Evolutionary conservation across 1,284 basidiomycete genomes (phyloP).

Genomic region (Ustilago vetiveriae): DNA sequence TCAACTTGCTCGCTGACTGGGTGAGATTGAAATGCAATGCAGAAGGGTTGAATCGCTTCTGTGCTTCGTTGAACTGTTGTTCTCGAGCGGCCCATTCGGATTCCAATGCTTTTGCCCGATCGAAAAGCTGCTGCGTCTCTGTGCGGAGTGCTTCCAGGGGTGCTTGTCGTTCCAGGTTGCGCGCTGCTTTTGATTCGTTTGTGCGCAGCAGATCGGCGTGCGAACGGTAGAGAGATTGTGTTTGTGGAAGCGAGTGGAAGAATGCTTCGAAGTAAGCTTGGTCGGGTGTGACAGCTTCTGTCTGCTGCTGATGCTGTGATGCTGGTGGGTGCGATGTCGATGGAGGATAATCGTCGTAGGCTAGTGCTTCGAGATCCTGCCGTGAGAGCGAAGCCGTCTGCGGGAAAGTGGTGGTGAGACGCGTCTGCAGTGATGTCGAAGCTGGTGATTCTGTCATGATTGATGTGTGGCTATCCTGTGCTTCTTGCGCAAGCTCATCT

Average conservation of each 20-base stretch:
- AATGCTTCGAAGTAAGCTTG: slow-evolving; percentile 52
- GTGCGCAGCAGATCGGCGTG: slow-evolving; percentile 43
- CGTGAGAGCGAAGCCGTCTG: slow-evolving; percentile 39
- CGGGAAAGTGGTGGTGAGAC: slow-evolving; percentile 54
- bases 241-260: slow-evolving; percentile 48
- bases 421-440: slow-evolving; percentile 26
- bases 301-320: neutral
- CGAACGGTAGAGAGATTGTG: slow-evolving; percentile 31
- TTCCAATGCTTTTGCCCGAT: slow-evolving; percentile 48
- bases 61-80: slow-evolving; percentile 44
- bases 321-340: slow-evolving; percentile 2
- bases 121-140: slow-evolving; percentile 55
- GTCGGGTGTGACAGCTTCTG: slow-evolving; percentile 13
- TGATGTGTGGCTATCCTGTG: neutral
- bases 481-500: too few species aligned
- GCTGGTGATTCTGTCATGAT: slow-evolving; percentile 31
- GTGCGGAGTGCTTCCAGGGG: slow-evolving; percentile 49
- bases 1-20: slow-evolving; percentile 45
- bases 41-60: slow-evolving; percentile 55
- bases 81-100: slow-evolving; percentile 44
- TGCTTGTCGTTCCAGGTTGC: slow-evolving; percentile 50
- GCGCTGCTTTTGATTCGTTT: slow-evolving; percentile 50
- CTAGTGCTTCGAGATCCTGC: slow-evolving; percentile 49
- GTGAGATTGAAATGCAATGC: slow-evolving; percentile 52
- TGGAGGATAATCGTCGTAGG: slow-evolving; percentile 17